These are phyloP conservation scores for Boechera retrofracta DNA, from an alignment of 345 rosid species.

Conservation along the genomic window DNA sequence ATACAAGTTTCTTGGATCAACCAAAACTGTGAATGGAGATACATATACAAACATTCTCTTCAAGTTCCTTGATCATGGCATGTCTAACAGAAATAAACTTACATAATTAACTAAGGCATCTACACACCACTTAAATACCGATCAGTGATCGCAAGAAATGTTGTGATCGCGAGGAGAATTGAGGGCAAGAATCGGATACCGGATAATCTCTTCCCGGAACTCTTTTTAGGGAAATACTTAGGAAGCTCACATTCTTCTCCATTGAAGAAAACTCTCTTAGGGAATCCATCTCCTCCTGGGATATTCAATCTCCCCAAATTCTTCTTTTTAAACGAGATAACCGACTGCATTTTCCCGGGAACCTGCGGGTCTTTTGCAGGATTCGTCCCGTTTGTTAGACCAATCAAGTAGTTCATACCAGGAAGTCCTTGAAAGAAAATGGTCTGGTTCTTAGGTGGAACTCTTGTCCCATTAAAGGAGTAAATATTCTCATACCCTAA, in stretches of 20 bases:
- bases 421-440: conserved; percentile 70
- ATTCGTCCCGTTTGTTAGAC: conserved; percentile 58
- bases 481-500: conserved; percentile 68
- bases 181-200: conserved; percentile 29
- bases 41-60: conserved; percentile 3
- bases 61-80: conserved; percentile 21
- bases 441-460: conserved; percentile 54
- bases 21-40: conserved; percentile 17
- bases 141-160: conserved; percentile 35
- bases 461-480: conserved; percentile 79
- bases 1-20: conserved; percentile 31
- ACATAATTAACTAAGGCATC: conserved; percentile 30
- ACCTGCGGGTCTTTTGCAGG: conserved; percentile 54
- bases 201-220: conserved; percentile 44
- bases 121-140: conserved; percentile 49
- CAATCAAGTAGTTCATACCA: conserved; percentile 76
- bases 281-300: conserved; percentile 72
- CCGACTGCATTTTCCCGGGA: conserved; percentile 94
- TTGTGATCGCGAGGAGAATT: conserved; percentile 37
- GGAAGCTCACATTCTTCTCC: conserved; percentile 98
- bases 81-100: conserved; percentile 29
- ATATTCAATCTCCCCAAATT: conserved; percentile 52
- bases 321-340: conserved; percentile 72
- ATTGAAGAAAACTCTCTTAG: conserved; percentile 71
- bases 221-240: conserved; percentile 52